These are phyloP conservation scores for Brassica incana DNA, from an alignment of 345 rosid genomes.

Conservation along the genomic window DNA sequence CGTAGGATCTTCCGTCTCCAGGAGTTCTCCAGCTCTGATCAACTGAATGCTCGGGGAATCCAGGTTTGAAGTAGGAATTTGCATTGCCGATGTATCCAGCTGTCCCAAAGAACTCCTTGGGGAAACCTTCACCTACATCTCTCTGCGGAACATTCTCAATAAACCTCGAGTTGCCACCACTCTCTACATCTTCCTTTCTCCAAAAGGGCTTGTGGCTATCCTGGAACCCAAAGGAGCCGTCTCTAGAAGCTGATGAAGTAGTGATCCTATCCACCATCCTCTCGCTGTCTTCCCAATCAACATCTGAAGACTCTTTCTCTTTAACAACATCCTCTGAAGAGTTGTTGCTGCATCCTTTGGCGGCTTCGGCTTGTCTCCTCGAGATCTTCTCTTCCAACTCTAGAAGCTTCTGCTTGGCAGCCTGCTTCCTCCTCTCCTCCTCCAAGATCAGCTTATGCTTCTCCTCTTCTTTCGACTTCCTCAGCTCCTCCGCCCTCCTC, in stretches of 20 bases:
- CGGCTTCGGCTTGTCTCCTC: constrained; percentile 69
- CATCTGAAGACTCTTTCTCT: constrained; percentile 57
- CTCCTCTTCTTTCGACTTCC: constrained; percentile 93
- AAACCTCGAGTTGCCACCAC: constrained; percentile 55
- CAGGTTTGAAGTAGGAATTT: constrained; percentile 51
- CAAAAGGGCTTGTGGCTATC: constrained; percentile 69
- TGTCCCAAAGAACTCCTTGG: constrained; percentile 62
- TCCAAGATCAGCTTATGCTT: constrained; percentile 70
- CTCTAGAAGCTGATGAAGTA: constrained; percentile 65
- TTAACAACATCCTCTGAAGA: constrained; percentile 52
- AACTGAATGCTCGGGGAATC: constrained; percentile 51
- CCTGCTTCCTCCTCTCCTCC: constrained; percentile 96
- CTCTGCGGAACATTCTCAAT: constrained; percentile 54
- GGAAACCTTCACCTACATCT: constrained; percentile 55
- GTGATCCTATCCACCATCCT: constrained; percentile 91
- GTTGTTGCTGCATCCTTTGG: constrained; percentile 46
- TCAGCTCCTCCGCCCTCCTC: constrained; percentile 77
- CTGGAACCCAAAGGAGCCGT: constrained; percentile 51
- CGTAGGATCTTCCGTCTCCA: constrained; percentile 65
- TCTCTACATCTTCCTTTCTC: constrained; percentile 77
- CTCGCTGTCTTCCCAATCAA: constrained; percentile 91
- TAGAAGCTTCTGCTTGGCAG: constrained; percentile 90
- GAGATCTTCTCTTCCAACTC: constrained; percentile 96
- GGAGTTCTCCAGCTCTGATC: constrained; percentile 81
- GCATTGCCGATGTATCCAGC: constrained; percentile 52